These are phyloP conservation scores for Stephanodiscus triporus DNA, from an alignment of 108 stramenopile species.

Conservation along the genomic window DNA sequence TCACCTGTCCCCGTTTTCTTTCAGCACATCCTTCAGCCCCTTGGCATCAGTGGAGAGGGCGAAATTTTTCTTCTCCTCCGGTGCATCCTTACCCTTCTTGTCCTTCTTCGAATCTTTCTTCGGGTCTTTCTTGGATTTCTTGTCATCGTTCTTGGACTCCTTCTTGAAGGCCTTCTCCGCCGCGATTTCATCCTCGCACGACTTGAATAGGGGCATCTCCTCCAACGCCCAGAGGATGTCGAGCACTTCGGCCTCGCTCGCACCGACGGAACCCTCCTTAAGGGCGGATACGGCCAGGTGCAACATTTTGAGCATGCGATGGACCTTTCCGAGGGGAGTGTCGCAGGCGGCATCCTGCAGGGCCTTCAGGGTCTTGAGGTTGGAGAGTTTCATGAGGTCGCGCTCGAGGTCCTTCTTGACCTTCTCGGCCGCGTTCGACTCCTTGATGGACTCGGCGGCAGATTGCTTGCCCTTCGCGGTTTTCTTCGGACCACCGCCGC, in stretches of 20 bases:
- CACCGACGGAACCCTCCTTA: constrained; percentile 68
- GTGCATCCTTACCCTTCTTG: constrained; percentile 66
- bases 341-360: constrained; percentile 90
- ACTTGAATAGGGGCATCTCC: constrained; percentile 84
- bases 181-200: constrained; percentile 71
- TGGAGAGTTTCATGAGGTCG: constrained; percentile 92
- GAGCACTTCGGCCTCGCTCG: constrained; percentile 87
- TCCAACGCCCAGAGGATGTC: constrained; percentile 97
- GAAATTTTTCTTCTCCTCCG: constrained; percentile 73
- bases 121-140: constrained; percentile 77
- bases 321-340: constrained; percentile 90
- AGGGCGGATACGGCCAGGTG: constrained; percentile 79
- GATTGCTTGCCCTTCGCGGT: constrained; percentile 67
- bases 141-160: constrained; percentile 79
- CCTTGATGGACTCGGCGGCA: constrained; percentile 91
- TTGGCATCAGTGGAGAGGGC: constrained; percentile 71
- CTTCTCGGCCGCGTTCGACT: constrained; percentile 86
- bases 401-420: constrained; percentile 83
- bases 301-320: constrained; percentile 97
- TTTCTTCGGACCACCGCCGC: constrained; percentile 56
- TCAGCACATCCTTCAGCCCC: constrained; percentile 76
- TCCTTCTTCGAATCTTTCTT: constrained; percentile 76
- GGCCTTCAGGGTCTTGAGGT: constrained; percentile 82
- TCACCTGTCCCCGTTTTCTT: constrained; percentile 79
- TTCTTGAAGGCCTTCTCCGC: constrained; percentile 88